Conservation (phyloP, 768 basidiomycete genomes). For the Leccinum barrowsii region DNA sequence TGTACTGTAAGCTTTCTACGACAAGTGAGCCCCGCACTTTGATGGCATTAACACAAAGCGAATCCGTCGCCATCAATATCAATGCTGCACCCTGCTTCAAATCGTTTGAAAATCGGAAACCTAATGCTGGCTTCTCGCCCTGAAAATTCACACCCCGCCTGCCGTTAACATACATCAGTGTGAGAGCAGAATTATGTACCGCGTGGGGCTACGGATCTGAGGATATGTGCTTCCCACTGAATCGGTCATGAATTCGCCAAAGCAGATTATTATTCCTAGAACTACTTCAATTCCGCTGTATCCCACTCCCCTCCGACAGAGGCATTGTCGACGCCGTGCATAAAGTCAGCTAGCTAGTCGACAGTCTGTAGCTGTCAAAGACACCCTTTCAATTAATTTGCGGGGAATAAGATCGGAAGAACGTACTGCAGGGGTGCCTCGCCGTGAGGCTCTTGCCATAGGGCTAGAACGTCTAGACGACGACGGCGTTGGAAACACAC, state of each 20-base stretch:
- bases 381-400: slow-evolving; percentile 26
- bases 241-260: not conserved
- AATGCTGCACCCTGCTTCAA: not conserved
- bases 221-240: not conserved
- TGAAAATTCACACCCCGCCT: slow-evolving; percentile 22
- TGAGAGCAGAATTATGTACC: slow-evolving; percentile 1
- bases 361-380: slow-evolving; percentile 11
- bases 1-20: slow-evolving; percentile 1
- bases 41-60: slow-evolving; percentile 16
- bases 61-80: slow-evolving; percentile 17
- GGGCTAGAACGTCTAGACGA: slow-evolving; percentile 34
- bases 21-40: slow-evolving; percentile 21
- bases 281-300: not conserved
- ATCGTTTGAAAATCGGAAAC: slow-evolving; percentile 33
- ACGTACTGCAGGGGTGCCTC: slow-evolving; percentile 25
- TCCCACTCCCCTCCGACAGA: not conserved
- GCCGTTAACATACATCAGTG: slow-evolving; percentile 5
- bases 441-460: slow-evolving; percentile 28
- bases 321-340: not conserved
- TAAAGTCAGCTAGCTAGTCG: slow-evolving; percentile 17
- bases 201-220: not conserved
- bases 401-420: slow-evolving; percentile 13
- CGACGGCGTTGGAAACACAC: slow-evolving; percentile 28
- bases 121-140: slow-evolving; percentile 27
- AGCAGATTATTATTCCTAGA: not conserved